phyloP scores from a whole-genome alignment of 148 eudicot species.

The Silene conica region DNA sequence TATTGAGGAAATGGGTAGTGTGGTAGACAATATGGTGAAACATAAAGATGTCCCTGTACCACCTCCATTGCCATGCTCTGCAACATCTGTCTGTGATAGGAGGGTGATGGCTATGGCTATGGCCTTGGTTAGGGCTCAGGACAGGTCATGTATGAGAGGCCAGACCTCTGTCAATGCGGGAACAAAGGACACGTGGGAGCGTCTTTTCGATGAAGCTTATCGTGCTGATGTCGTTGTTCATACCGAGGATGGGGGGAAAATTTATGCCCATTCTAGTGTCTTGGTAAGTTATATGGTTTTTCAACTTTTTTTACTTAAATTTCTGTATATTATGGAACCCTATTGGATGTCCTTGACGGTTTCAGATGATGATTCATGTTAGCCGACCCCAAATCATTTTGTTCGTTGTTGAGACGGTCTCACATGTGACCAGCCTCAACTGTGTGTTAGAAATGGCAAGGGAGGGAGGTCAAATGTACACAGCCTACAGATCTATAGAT shows the following conservation, averaged over 20 bases:
- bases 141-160: slow-evolving; percentile 14
- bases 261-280: slow-evolving; percentile 75
- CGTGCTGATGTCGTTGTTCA: slow-evolving; percentile 67
- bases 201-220: slow-evolving; percentile 74
- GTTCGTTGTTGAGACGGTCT: background rate
- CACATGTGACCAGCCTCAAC: background rate
- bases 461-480: no score
- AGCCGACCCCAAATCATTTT: no score
- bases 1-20: slow-evolving; percentile 27
- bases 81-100: slow-evolving; percentile 19
- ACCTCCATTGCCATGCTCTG: slow-evolving; percentile 39
- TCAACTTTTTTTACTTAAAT: no score
- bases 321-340: no score
- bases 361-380: no score
- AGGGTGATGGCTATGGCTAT: slow-evolving; percentile 26
- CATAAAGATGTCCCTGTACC: slow-evolving; percentile 29
- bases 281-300: slow-evolving; percentile 42
- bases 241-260: slow-evolving; percentile 49
- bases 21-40: slow-evolving; percentile 14
- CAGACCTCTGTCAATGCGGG: slow-evolving; percentile 24
- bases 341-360: no score
- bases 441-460: background rate
- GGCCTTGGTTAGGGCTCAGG: slow-evolving; percentile 15
- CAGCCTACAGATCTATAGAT: background rate
- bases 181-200: slow-evolving; percentile 56